Evolutionary conservation across 2,329 filamentous ascomycete genomes (phyloP).

Genomic region (Coccinonectria pachysandricola): DNA sequence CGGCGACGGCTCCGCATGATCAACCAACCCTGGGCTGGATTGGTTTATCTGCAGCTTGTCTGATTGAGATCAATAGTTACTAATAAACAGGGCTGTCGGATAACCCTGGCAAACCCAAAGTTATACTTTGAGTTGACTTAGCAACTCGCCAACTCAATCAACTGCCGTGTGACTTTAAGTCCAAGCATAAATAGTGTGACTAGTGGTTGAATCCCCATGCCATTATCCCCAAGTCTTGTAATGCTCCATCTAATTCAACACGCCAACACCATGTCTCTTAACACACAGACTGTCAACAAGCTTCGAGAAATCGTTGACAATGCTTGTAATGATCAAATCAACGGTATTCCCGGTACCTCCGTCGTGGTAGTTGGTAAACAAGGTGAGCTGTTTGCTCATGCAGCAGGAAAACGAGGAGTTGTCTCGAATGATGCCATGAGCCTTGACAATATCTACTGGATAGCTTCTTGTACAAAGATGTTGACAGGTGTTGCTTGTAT

Average conservation of each 20-base stretch:
- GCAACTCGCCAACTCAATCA: constrained; percentile 1
- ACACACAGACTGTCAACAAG: constrained; percentile 5
- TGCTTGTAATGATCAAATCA: constrained; percentile 26
- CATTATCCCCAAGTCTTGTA: no score
- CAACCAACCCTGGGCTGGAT: no score
- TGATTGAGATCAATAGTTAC: neutral
- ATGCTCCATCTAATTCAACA: no score
- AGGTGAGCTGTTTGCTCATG: constrained; percentile 36
- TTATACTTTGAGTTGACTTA: neutral
- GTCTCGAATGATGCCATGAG: constrained; percentile 40
- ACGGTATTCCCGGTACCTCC: constrained; percentile 33
- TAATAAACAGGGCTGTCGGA: no score
- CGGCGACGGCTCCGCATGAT: constrained; percentile 11
- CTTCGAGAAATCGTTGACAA: constrained; percentile 23
- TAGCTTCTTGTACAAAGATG: constrained; percentile 49
- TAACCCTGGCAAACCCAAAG: no score
- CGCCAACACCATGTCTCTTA: constrained; percentile 12
- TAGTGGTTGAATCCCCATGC: neutral
- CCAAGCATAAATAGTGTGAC: neutral
- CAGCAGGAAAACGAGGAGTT: constrained; percentile 36
- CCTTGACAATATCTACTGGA: constrained; percentile 49
- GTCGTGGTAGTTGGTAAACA: constrained; percentile 36
- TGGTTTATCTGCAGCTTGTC: no score
- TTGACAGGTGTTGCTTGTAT: constrained; percentile 41
- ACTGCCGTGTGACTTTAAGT: neutral